Base-by-base conservation (phyloP, 2,329 filamentous ascomycete species). In the Talaromyces sp. region DNA sequence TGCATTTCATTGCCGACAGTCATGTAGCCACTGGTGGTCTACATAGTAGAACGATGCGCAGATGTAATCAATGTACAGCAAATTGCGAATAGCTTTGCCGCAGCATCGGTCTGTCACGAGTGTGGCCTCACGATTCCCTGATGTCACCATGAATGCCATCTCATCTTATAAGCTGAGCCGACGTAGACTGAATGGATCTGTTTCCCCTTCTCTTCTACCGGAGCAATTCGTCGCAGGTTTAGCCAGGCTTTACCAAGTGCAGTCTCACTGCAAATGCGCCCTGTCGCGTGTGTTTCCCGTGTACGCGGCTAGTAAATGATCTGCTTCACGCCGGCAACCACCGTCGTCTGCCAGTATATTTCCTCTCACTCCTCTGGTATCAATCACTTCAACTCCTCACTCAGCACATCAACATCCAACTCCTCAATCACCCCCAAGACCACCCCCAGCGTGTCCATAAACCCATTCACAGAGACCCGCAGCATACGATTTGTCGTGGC, bases 401-500 rank as follows among this genome's bases (percentile, higher is more conserved):
- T 85, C 45, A 97, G 75, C 2, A 95, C 89, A 80, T 97, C 93
- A 31, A 88, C 86, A 77, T 98, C 94, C 71, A 98, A 79, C 75
- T 96, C 90, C 77, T 91, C 88, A 90, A 97, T 97, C 16, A 96
- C 90, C 63, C 93, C 91, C 48, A 97, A 77, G 1, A 97, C 89
- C 5, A 97, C 87, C 61, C 88, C 87, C 64, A 97, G 77, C 70
- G 90, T 96, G 72, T 98, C 94, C 84, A 98, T 93, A 78, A 97
- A 97, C 10, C 93, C 92, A 79, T 98, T 98, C 64, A 97, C 93
- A 3, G 94, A 91, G 2, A 99, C 95, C 52, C 95, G 89, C 65
- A 99, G 84, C 94, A 98, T 98, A 70, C 95, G 89, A 75, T 97
- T 97, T 22, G 95, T 98, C 0, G 92, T 92, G 1, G 95, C 95